Conservation (phyloP, 805 yeast species). For the Debaryomyces castellii region DNA sequence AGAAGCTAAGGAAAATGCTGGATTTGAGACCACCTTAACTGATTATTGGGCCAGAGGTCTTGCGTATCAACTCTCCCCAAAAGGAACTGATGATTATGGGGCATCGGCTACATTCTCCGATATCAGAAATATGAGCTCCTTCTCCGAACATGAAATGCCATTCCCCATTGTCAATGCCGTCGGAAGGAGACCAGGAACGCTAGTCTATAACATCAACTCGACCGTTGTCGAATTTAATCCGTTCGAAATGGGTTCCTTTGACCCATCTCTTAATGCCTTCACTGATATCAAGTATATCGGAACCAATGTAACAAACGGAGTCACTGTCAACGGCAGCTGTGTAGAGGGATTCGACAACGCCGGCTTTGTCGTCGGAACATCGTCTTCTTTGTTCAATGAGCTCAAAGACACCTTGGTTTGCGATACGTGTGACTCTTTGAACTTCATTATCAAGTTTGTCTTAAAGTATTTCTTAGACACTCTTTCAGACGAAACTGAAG, state of each 20-base stretch:
- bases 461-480: conserved; percentile 21
- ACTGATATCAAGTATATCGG: conserved; percentile 39
- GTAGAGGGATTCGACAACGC: conserved; percentile 39
- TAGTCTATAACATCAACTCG: conserved; percentile 31
- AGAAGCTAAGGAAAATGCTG: conserved; percentile 48
- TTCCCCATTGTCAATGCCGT: conserved; percentile 38
- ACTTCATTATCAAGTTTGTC: conserved; percentile 22
- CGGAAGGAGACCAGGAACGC: conserved; percentile 34
- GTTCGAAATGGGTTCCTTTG: conserved; percentile 43
- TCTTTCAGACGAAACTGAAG: conserved; percentile 25
- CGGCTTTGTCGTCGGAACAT: conserved; percentile 38
- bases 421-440: conserved; percentile 26
- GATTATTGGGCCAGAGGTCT: conserved; percentile 82
- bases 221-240: conserved; percentile 43
- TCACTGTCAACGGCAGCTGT: conserved; percentile 24
- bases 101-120: conserved; percentile 33
- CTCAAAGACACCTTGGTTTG: conserved; percentile 35
- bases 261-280: conserved; percentile 36
- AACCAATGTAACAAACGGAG: conserved; percentile 31
- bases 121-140: conserved; percentile 23
- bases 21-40: conserved; percentile 64
- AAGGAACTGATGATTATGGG: conserved; percentile 21
- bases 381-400: conserved; percentile 39
- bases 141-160: conserved; percentile 39
- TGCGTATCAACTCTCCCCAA: conserved; percentile 59